Conservation (phyloP, 768 basidiomycete genomes). For the Jaapia argillacea region DNA sequence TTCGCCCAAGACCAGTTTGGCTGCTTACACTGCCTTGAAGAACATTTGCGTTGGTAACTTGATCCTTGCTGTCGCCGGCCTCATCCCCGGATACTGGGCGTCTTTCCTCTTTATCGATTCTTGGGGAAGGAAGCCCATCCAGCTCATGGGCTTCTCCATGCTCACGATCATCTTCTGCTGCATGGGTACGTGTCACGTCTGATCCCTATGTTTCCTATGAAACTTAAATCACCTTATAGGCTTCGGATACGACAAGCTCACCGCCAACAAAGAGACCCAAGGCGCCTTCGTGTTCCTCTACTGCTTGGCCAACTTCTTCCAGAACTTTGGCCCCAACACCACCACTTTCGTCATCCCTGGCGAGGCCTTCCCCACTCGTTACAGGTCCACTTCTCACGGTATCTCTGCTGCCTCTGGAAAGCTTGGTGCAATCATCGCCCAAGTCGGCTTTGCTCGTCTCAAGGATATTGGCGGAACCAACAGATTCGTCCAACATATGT, state of each 20-base stretch:
- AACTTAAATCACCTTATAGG: constrained; percentile 26
- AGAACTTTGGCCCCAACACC: constrained; percentile 78
- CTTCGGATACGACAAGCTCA: constrained; percentile 56
- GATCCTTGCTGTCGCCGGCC: constrained; percentile 65
- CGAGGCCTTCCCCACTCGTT: constrained; percentile 82
- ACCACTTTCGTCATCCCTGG: constrained; percentile 79
- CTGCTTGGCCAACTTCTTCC: constrained; percentile 84
- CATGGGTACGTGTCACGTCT: constrained; percentile 41
- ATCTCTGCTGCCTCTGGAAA: constrained; percentile 80
- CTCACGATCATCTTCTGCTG: constrained; percentile 58
- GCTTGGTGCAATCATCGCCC: constrained; percentile 72
- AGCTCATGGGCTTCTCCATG: constrained; percentile 64
- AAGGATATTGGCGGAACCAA: constrained; percentile 59
- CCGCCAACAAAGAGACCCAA: constrained; percentile 24
- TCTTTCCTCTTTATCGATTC: constrained; percentile 57
- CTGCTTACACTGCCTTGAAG: constrained; percentile 46
- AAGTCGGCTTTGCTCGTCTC: constrained; percentile 65
- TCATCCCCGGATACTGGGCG: constrained; percentile 74
- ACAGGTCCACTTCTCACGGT: constrained; percentile 78
- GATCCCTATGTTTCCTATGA: not conserved
- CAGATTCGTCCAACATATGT: constrained; percentile 62
- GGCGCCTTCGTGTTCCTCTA: constrained; percentile 76
- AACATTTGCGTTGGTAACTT: constrained; percentile 70
- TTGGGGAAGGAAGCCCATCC: constrained; percentile 79
- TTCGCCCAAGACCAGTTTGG: constrained; percentile 17